phyloP scores from a whole-genome alignment of 1,284 basidiomycete species.

The Cryptococcus sp. region DNA sequence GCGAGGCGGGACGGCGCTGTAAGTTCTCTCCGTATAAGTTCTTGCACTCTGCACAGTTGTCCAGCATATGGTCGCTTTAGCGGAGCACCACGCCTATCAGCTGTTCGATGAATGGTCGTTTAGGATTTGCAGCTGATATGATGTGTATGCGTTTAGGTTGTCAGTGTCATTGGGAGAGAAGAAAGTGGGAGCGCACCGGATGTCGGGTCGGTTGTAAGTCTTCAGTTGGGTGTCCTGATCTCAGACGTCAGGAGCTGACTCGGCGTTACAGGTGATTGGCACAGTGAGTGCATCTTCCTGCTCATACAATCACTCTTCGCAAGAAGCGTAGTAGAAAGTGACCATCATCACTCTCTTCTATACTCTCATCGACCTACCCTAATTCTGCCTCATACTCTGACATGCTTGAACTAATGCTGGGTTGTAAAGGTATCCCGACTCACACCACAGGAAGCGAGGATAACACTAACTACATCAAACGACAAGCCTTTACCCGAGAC shows the following conservation, averaged over 20 bases:
- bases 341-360: not conserved
- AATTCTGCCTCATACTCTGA: slow-evolving; percentile 56
- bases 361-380: too few relatives aligned
- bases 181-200: slow-evolving; percentile 51
- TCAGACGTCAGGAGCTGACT: not conserved
- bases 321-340: too few relatives aligned
- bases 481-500: slow-evolving; percentile 75
- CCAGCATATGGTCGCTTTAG: too few relatives aligned
- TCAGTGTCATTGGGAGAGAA: slow-evolving; percentile 49
- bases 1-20: slow-evolving; percentile 63
- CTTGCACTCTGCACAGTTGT: too few relatives aligned
- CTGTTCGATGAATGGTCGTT: not conserved
- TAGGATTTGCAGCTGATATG: slow-evolving; percentile 4
- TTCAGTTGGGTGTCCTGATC: not conserved
- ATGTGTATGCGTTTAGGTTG: slow-evolving; percentile 21
- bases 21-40: slow-evolving; percentile 54
- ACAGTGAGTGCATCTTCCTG: slow-evolving; percentile 27
- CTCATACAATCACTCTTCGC: not conserved
- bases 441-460: slow-evolving; percentile 79
- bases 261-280: slow-evolving; percentile 37
- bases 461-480: slow-evolving; percentile 88
- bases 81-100: slow-evolving; percentile 38
- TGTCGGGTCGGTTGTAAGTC: slow-evolving; percentile 48
- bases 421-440: slow-evolving; percentile 71
- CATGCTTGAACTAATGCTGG: not conserved